Evolutionary conservation across 192 early-diverging fungal genomes (phyloP).

Genomic region (Mortierella claussenii): DNA sequence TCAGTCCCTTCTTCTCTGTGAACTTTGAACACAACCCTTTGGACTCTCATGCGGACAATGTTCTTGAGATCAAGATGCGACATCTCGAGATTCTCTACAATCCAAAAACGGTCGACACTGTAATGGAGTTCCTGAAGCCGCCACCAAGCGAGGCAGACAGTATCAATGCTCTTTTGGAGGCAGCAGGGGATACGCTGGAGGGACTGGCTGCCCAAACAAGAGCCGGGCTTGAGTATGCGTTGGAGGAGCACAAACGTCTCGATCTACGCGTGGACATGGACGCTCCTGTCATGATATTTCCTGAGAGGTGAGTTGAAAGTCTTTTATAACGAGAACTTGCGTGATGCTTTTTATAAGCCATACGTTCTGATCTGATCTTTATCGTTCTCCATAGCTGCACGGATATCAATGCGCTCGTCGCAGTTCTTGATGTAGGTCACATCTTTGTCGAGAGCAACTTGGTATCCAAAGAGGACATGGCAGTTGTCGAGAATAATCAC

Average conservation of each 20-base stretch:
- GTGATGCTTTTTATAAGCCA: no score
- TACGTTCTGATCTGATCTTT: no score
- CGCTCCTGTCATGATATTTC: constrained; percentile 95
- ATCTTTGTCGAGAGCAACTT: constrained; percentile 89
- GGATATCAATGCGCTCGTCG: constrained; percentile 67
- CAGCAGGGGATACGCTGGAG: constrained; percentile 87
- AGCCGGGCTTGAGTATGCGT: constrained; percentile 82
- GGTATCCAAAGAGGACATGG: constrained; percentile 73
- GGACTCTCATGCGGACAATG: constrained; percentile 90
- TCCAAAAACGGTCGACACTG: constrained; percentile 75
- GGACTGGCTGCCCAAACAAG: constrained; percentile 90
- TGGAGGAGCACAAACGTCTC: constrained; percentile 90
- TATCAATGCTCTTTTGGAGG: constrained; percentile 70
- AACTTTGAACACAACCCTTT: constrained; percentile 89
- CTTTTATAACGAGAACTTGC: no score
- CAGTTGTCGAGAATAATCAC: constrained; percentile 75
- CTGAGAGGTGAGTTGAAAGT: constrained; percentile 72
- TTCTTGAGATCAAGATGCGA: constrained; percentile 83
- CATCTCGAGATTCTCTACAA: constrained; percentile 93
- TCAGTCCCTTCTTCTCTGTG: constrained; percentile 76
- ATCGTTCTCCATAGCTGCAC: constrained; percentile 54
- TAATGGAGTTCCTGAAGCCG: constrained; percentile 86
- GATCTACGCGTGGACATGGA: constrained; percentile 96
- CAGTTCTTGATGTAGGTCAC: constrained; percentile 93
- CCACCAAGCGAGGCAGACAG: constrained; percentile 81